Conservation (phyloP, 805 yeast species). For the Teunomyces kruisii region DNA sequence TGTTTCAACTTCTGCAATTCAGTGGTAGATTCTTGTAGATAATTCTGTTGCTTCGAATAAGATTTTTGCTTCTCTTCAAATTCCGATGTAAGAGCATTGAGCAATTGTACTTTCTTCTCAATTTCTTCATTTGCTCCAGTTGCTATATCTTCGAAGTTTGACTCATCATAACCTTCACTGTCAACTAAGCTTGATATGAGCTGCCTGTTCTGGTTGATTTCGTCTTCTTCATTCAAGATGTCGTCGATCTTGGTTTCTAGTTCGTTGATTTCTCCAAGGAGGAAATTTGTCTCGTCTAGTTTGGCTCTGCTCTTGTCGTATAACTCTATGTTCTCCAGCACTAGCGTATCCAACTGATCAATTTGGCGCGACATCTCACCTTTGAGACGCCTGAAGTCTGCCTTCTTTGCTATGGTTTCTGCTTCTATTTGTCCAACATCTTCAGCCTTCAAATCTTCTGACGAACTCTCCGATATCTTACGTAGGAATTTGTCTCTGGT, state of each 20-base stretch:
- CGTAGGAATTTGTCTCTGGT: slow-evolving; percentile 67
- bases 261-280: slow-evolving; percentile 21
- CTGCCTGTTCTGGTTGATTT: slow-evolving; percentile 6
- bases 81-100: slow-evolving; percentile 5
- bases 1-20: slow-evolving; percentile 5
- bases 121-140: background rate
- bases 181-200: slow-evolving; percentile 7
- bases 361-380: slow-evolving; percentile 26
- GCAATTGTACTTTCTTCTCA: background rate
- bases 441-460: slow-evolving; percentile 14
- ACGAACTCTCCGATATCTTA: slow-evolving; percentile 39
- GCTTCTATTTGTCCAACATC: slow-evolving; percentile 21
- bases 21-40: slow-evolving; percentile 2
- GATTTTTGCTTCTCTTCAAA: slow-evolving; percentile 5
- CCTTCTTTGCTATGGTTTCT: slow-evolving; percentile 20
- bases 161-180: slow-evolving; percentile 3
- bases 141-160: background rate
- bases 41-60: slow-evolving; percentile 8
- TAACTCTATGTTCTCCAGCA: slow-evolving; percentile 24
- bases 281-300: slow-evolving; percentile 22
- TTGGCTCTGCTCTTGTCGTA: slow-evolving; percentile 24
- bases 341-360: slow-evolving; percentile 25
- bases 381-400: slow-evolving; percentile 24
- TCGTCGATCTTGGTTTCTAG: slow-evolving; percentile 20
- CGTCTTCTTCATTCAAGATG: slow-evolving; percentile 11